Percentiles rank a stretch among this genome's conserved stretches.
phyloP scores from a whole-genome alignment of 257 asterid genomes.

The Capsicum chinense region DNA sequence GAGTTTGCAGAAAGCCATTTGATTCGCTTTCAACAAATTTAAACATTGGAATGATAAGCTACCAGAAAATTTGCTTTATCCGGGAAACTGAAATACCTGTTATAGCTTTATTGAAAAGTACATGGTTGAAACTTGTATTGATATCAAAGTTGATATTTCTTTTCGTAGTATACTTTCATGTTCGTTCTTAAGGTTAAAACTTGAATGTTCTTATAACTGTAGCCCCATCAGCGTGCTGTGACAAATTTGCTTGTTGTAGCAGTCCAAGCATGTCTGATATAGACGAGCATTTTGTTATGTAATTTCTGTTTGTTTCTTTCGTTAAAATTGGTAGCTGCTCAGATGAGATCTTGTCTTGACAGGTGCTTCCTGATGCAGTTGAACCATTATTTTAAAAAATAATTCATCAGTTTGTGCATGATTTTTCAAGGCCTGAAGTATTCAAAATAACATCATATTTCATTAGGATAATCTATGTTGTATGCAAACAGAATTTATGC shows the following conservation, averaged over 20 bases:
- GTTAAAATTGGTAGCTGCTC: constrained; percentile 25
- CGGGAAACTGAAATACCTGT: no score
- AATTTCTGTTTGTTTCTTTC: constrained; percentile 11
- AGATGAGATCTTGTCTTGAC: constrained; percentile 32
- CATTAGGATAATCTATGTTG: constrained; percentile 11
- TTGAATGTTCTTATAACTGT: constrained; percentile 33
- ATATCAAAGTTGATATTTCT: constrained; percentile 22
- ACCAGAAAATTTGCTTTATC: no score
- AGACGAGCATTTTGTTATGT: constrained; percentile 45
- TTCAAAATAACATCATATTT: neutral
- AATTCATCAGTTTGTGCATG: constrained; percentile 94
- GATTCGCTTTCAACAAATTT: no score
- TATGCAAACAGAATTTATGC: constrained; percentile 47
- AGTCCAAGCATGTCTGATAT: constrained; percentile 97
- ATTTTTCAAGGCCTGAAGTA: constrained; percentile 92
- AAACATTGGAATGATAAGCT: no score
- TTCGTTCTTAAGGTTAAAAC: constrained; percentile 32
- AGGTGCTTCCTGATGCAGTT: constrained; percentile 99
- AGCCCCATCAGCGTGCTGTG: constrained; percentile 91
- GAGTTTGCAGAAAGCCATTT: no score
- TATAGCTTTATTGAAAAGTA: no score
- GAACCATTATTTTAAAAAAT: constrained; percentile 91
- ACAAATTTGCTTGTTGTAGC: constrained; percentile 90
- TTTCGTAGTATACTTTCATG: constrained; percentile 22
- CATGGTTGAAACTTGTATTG: no score